Conservation (phyloP, 345 rosid species). For the Syzygium aqueum region DNA sequence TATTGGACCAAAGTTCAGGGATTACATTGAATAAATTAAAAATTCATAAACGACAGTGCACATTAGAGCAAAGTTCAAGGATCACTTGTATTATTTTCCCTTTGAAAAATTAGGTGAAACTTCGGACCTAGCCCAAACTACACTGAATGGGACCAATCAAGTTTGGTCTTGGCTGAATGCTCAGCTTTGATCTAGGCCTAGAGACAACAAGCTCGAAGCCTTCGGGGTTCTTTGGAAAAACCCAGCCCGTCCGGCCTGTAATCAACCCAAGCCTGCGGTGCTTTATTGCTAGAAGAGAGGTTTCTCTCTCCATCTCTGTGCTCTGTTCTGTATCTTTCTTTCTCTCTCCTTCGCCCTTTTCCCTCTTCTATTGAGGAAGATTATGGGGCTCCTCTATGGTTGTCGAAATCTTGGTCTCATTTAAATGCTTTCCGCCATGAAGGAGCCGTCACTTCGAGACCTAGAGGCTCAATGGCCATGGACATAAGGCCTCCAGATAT, state of each 20-base stretch:
- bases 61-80: background rate
- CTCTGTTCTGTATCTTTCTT: background rate
- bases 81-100: background rate
- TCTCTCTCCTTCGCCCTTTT: background rate
- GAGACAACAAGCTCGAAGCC: no score
- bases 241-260: background rate
- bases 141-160: background rate
- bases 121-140: background rate
- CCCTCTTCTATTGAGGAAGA: background rate
- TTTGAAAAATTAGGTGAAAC: background rate
- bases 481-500: background rate
- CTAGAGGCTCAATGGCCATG: background rate
- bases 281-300: background rate
- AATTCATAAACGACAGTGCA: background rate
- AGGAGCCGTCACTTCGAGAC: background rate
- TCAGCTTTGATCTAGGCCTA: background rate
- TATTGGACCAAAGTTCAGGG: accelerated
- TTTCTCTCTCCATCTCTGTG: background rate
- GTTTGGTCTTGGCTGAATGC: background rate
- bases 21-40: background rate
- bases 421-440: background rate
- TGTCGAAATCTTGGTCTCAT: background rate
- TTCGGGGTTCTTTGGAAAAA: background rate
- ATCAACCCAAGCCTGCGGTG: background rate
- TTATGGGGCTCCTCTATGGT: no score